Base-by-base conservation (phyloP, 805 yeast species). In the Teunomyces pallodes region DNA sequence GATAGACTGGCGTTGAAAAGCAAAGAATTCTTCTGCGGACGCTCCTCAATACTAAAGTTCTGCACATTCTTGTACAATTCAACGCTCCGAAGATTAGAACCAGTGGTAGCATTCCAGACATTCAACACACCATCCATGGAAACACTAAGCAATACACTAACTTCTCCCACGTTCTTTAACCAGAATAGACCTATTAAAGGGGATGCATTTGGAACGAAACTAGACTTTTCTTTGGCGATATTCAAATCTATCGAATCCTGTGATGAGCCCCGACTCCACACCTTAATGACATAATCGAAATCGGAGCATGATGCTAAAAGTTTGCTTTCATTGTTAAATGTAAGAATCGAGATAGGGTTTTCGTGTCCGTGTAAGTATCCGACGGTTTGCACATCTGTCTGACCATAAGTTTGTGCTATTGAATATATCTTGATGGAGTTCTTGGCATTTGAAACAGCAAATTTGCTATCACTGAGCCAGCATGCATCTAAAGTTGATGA, bases 281-380 rank as follows among this genome's bases (percentile, higher is more conserved):
- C 71, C 55, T 88, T 79, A 7, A 90, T 75, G 0, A 79, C 71
- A 47, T 80, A 77, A 61, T 91, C 97, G 20, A 45, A 56, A 60
- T 88, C 96, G 1, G 95, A 83, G 7, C 88, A 83, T 2, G 91
- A 82, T 3, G 90, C 82, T 36, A 91, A 69, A 28, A 85, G 63
- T 54, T 80, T 81, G 12, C 75, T 69, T 2, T 64, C 62, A 4
- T 60, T 51, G 56, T 84, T 82, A 60, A 85, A 88, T 28, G 69
- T 62, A 3, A 90, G 68, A 4, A 67, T 66, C 12, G 87, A 75
- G 6, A 87, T 76, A 1, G 81, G 72, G 41, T 80, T 79, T 8
- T 76, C 70, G 62, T 90, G 96, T 1, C 96, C 96, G 26, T 57
- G 56, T 13, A 73, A 60, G 31, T 58, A 58, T 7, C 74, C 76